Conservation (phyloP, 169 alveolate species). For the Condylostoma magnum region DNA sequence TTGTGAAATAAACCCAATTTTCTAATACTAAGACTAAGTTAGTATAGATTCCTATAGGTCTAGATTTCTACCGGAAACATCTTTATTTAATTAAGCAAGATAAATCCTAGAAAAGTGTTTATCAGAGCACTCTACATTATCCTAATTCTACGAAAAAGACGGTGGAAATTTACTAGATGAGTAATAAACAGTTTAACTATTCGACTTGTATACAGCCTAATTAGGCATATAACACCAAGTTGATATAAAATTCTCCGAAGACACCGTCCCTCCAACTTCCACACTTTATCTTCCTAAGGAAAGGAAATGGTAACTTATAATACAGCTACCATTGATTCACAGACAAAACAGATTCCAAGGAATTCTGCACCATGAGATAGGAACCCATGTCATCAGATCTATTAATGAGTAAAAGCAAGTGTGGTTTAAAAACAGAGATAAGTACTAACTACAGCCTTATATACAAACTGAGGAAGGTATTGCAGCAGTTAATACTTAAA, state of each 20-base stretch:
- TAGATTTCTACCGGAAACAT: slow-evolving; percentile 30
- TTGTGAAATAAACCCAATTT: slow-evolving; percentile 39
- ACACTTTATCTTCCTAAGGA: slow-evolving; percentile 40
- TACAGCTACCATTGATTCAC: slow-evolving; percentile 52
- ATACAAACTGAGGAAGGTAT: slow-evolving; percentile 64
- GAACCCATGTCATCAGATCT: slow-evolving; percentile 59
- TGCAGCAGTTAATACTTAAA: slow-evolving; percentile 40
- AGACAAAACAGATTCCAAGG: slow-evolving; percentile 54
- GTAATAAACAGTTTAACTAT: slow-evolving; percentile 41
- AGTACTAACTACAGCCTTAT: slow-evolving; percentile 32
- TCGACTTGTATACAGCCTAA: slow-evolving; percentile 33
- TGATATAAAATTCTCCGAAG: slow-evolving; percentile 30
- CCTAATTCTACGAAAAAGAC: slow-evolving; percentile 31
- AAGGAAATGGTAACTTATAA: slow-evolving; percentile 32
- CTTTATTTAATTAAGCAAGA: slow-evolving; percentile 32
- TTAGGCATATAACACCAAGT: slow-evolving; percentile 31
- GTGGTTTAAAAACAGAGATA: slow-evolving; percentile 53
- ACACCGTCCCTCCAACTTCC: slow-evolving; percentile 47
- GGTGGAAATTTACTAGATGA: slow-evolving; percentile 37
- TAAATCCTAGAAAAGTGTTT: slow-evolving; percentile 42
- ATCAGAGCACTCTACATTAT: slow-evolving; percentile 26
- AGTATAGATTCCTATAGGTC: slow-evolving; percentile 4
- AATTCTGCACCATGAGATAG: slow-evolving; percentile 62
- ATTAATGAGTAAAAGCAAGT: slow-evolving; percentile 50
- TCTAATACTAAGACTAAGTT: slow-evolving; percentile 36